phyloP scores from a whole-genome alignment of 2,329 filamentous ascomycete species.

The Aphanocladium album region DNA sequence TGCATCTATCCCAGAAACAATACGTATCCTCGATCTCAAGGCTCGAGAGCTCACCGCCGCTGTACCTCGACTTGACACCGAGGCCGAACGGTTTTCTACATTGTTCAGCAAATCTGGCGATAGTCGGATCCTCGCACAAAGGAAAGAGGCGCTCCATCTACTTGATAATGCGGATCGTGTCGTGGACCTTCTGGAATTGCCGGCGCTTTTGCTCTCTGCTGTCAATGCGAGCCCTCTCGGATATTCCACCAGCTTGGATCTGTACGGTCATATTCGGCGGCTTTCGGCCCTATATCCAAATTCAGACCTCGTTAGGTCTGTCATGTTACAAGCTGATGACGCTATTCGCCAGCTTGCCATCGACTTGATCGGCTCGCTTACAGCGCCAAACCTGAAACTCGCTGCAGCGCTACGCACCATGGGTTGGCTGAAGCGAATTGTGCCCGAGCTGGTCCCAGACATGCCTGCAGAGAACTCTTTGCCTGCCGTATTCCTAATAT shows the following conservation, averaged over 20 bases:
- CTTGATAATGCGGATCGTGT: slow-evolving; percentile 84
- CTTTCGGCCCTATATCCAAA: slow-evolving; percentile 77
- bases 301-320: slow-evolving; percentile 67
- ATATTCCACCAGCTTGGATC: slow-evolving; percentile 83
- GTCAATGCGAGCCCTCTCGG: slow-evolving; percentile 63
- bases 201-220: slow-evolving; percentile 75
- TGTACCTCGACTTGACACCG: slow-evolving; percentile 73
- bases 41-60: slow-evolving; percentile 62
- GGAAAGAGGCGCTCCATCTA: slow-evolving; percentile 75
- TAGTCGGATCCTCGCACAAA: slow-evolving; percentile 63
- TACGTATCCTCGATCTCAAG: slow-evolving; percentile 65
- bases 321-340: slow-evolving; percentile 72
- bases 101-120: slow-evolving; percentile 73
- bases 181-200: slow-evolving; percentile 86
- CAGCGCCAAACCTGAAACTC: slow-evolving; percentile 74
- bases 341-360: slow-evolving; percentile 86
- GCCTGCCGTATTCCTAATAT: slow-evolving; percentile 81
- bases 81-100: slow-evolving; percentile 73
- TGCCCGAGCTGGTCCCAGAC: slow-evolving; percentile 61
- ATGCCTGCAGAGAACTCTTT: slow-evolving; percentile 57
- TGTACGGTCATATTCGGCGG: slow-evolving; percentile 89
- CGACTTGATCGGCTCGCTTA: slow-evolving; percentile 73
- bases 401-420: slow-evolving; percentile 87
- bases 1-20: slow-evolving; percentile 61
- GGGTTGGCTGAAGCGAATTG: slow-evolving; percentile 81